phyloP scores from a whole-genome alignment of 2,329 filamentous ascomycete genomes.

The Biscogniauxia sp. region DNA sequence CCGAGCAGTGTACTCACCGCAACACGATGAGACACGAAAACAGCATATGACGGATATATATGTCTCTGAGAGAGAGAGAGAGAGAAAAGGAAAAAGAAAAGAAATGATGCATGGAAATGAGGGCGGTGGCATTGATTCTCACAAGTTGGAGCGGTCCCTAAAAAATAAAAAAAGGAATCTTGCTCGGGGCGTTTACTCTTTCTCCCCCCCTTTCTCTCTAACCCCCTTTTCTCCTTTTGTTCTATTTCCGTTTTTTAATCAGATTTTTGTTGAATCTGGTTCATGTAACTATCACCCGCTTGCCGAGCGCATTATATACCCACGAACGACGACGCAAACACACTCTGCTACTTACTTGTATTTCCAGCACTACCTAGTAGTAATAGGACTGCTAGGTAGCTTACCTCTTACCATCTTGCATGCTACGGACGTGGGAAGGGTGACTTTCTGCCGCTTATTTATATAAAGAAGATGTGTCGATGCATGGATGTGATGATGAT shows the following conservation, averaged over 20 bases:
- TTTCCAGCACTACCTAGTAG: not conserved
- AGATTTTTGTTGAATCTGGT: not conserved
- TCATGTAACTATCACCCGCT: not conserved
- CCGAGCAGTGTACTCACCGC: not conserved
- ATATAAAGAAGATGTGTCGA: not conserved
- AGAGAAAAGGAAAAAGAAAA: too few relatives aligned
- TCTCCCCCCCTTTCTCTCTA: too few relatives aligned
- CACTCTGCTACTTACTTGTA: not conserved
- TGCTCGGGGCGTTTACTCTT: not conserved
- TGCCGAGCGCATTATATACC: not conserved
- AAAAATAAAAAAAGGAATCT: not conserved
- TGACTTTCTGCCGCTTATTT: not conserved
- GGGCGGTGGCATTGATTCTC: not conserved
- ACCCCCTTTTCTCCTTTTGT: too few relatives aligned
- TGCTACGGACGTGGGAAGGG: not conserved
- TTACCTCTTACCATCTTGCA: not conserved
- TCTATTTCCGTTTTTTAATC: too few relatives aligned
- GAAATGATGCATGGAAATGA: not conserved
- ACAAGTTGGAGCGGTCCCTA: not conserved
- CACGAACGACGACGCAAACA: not conserved
- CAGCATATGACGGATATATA: not conserved
- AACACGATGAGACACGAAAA: not conserved
- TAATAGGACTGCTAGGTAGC: too few relatives aligned
- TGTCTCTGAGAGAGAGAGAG: too few relatives aligned
- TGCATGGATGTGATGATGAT: not conserved